Evolutionary conservation across 257 asterid genomes (phyloP), one percentile per base, ranked within the genome.

Genomic region (Cordia subcordata): DNA sequence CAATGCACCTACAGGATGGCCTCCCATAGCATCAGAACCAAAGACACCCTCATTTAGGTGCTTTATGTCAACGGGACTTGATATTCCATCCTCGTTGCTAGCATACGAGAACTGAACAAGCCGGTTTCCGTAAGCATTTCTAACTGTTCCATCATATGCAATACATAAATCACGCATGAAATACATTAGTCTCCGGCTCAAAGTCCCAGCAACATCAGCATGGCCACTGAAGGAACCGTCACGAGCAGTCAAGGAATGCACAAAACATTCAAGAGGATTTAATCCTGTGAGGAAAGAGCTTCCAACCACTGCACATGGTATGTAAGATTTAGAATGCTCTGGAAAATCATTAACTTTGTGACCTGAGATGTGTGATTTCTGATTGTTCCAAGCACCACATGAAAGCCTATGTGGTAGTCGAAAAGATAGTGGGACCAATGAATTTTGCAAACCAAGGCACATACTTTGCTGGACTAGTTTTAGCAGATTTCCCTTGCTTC

Each of bases 211-310:
- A 56, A 93, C 83, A 76, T 93, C 96, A 35, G 97, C 99, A 68
- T 93, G 81, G 38, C 99, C 99, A 51, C 97, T 76, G 58, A 93
- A 93, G n/a, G 99, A 81, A 70, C 92, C 72, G 53, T 93, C 99
- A 40, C 99, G 90, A 27, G 78, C 77, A 47, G 95, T 90, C 62
- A 93, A 55, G 10, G 99, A 89, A 63, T 77, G 92, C 32, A 85
- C 88, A 67, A 82, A 90, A 57, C 81, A 67, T 60, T 93, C 96
- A 32, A 85, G 49, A 59, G 99, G 99, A 70, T 89, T 89, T 76
- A 93, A 68, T 56, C 99, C 99, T 0, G 63, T 72, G 15, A 83
- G 80, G 72, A 78, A 89, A 45, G 97, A 93, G 76, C 38, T 81
- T 51, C 76, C 63, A 55, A 89, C 79, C 71, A 83, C 76, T n/a